Percentiles rank a stretch among this genome's conserved stretches.
phyloP scores from a whole-genome alignment of 176 grass and related monocot species.

The Luzula sylvatica region DNA sequence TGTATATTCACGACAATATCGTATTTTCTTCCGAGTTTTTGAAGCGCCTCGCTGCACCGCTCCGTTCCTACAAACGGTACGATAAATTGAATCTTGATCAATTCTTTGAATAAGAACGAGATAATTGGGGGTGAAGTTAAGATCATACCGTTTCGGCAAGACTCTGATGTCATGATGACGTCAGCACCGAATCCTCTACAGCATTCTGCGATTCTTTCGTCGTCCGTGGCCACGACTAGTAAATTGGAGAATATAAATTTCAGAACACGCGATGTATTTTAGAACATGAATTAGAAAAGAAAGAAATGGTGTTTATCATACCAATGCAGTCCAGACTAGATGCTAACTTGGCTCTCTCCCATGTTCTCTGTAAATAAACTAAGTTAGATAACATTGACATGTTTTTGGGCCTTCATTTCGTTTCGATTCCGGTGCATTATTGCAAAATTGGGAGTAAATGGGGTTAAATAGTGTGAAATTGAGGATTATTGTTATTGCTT shows the following conservation, averaged over 20 bases:
- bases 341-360: slow-evolving; percentile 88
- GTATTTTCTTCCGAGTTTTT: slow-evolving; percentile 63
- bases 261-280: no score
- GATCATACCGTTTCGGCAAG: slow-evolving; percentile 70
- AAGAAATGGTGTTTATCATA: slow-evolving; percentile 14
- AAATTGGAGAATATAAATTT: not conserved
- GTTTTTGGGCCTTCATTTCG: no score
- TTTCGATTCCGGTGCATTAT: no score
- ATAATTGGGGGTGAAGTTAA: no score
- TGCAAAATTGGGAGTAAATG: not conserved
- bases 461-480: not conserved
- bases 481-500: no score
- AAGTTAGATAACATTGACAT: not conserved
- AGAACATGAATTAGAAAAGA: slow-evolving; percentile 1
- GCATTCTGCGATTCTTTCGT: slow-evolving; percentile 82
- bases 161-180: slow-evolving; percentile 95
- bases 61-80: slow-evolving; percentile 55
- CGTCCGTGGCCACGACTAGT: slow-evolving; percentile 84
- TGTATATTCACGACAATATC: slow-evolving; percentile 98
- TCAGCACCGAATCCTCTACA: slow-evolving; percentile 96
- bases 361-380: slow-evolving; percentile 66
- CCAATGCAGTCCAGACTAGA: slow-evolving; percentile 71
- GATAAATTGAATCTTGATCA: no score
- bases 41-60: slow-evolving; percentile 79
- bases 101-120: no score